Base-by-base conservation (phyloP, 176 grass and related monocot genomes). In the Stipa capillata region DNA sequence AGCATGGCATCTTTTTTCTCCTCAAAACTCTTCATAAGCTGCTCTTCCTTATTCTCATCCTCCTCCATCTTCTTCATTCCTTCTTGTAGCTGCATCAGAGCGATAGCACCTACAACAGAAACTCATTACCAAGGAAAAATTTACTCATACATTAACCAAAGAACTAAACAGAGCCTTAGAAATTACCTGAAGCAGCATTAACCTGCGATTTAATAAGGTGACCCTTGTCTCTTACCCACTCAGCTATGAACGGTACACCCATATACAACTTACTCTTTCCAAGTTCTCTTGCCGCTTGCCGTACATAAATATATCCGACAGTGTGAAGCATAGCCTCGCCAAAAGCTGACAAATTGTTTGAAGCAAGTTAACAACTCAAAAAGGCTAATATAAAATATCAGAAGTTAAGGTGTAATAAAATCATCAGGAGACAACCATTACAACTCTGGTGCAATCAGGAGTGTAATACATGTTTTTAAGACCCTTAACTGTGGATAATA, bases 261-360 rank as follows among this genome's bases (percentile, higher is more conserved):
- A 96, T 91, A 77, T 82, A 94, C 34, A 88, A 35, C 82, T 63
- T 91, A 79, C 79, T 93, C 79, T 90, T 99, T 64, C 88, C 97
- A 5, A 95, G 79, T 78, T 95, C 92, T 86, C 86, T 96, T 68
- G 97, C 23, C 33, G 92, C 88, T 89, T 95, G 88, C 35, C 97
- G 84, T 54, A 84, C 83, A 89, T 99, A 99, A 72, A 99, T 96
- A 72, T 99, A 99, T 7, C 97, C 97, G 69, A 99, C 78, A 39
- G 97, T 99, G 74, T 95, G 92, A 78, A 95, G 89, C 92, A 99
- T 99, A 78, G 92, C 97, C 84, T 99, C 97, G 1, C 97, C 90
- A 85, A 99, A 99, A 89, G 97, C 97, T 99, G 88, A 62, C 90
- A 79, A 52, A 41, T 28, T 14, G 24, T 81, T 80, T 82, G 37